Evolutionary conservation across 2,329 filamentous ascomycete species (phyloP), one percentile per base, ranked within the genome.

Genomic region (Aspergillus sp.): DNA sequence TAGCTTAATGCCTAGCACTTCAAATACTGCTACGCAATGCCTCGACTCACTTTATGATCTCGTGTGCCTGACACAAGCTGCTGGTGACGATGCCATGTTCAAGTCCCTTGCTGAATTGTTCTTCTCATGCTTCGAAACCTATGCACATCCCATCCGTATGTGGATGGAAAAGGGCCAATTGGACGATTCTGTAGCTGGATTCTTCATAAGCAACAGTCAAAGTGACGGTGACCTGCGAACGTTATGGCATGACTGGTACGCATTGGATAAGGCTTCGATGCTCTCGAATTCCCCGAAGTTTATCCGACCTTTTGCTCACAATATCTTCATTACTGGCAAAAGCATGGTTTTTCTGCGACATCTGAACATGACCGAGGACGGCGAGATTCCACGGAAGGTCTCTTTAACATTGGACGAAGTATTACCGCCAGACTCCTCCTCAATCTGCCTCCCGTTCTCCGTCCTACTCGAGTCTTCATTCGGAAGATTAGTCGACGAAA

Each of bases 161-260:
- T 98, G 94, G 94, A 94, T 96, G 87, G 87, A 91, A 68, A 83
- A 86, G 39, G 94, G 94, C 0, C 85, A 87, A 57, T 77, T 96
- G 3, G 79, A 64, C 2, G 77, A 83, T 0, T 82, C 83, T 1
- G 88, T 92, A 65, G 86, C 86, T 62, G 83, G 86, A 0, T 95
- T 96, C 71, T 96, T 96, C 68, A 83, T 96, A 5, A 83, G 83
- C 2, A 83, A 88, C 60, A 80, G 82, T 3, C 75, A 83, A 4
- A 80, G 81, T 3, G 79, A 84, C 27, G 64, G 85, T 19, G 84
- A 90, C 3, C 76, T 86, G 11, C 81, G 85, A 51, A 86, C 86
- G 21, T 80, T 95, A 8, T 98, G 94, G 94, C 84, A 88, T 65
- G 83, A 88, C 60, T 87, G 89, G 68, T 97, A 88, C 73, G 81